Base-by-base conservation (phyloP, 257 asterid species). In the Fraxinus quadrangulata region DNA sequence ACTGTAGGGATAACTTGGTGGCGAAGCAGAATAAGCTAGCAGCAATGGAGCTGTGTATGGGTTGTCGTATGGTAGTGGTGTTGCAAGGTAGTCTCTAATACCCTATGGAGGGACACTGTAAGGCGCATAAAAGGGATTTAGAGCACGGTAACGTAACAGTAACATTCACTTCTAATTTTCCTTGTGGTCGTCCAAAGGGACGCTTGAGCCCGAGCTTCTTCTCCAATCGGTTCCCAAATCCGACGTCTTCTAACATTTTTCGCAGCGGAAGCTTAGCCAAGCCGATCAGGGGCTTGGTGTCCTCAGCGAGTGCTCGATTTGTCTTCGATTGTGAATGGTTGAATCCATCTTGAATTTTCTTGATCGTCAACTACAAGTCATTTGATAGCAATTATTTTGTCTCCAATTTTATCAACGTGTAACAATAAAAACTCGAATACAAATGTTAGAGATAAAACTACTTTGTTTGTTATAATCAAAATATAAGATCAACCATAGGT, bases 131-230 rank as follows among this genome's bases (percentile, higher is more conserved):
- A 90, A 88, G 0, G 96, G 91, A 30, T 88, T 94, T 54, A 86
- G 94, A 39, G 91, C 86, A 72, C 81, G 93, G 42, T 86, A 80
- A n/a, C 85, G 77, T 3, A 86, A 94, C 90, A 69, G 31, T 16
- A 42, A 94, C 88, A 23, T 68, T 75, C 30, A 94, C 69, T 31
- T 87, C 89, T 42, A 92, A 5, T 76, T 88, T 91, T 3, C 97
- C 98, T 0, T 94, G 98, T 0, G 98, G 98, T 19, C 98, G 85
- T 47, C 98, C 97, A 30, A 97, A 94, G 33, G 98, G 97, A 40
- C 97, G 96, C 80, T 85, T 89, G 79, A 92, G 92, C 3, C 83
- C 87, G 34, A 94, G 86, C 36, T 77, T 84, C 59, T 70, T 81
- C 26, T 90, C 90, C 13, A 47, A 74, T 1, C 34, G 61, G 70